phyloP scores from a whole-genome alignment of 2,329 filamentous ascomycete genomes.

The Colletotrichum incanum region DNA sequence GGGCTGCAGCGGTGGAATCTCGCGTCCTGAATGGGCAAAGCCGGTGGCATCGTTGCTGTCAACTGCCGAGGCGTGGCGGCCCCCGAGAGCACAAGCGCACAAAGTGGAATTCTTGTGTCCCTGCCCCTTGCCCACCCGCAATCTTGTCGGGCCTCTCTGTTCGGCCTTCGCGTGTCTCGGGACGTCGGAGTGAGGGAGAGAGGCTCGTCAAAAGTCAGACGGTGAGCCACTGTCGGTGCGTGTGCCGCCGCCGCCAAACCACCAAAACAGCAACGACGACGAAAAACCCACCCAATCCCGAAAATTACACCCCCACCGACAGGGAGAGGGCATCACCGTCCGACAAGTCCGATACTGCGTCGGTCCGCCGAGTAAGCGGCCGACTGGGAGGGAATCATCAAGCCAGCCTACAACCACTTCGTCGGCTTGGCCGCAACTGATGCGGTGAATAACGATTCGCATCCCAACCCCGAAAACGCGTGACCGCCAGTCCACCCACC shows the following conservation, averaged over 20 bases:
- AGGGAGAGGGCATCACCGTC: not conserved
- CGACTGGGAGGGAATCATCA: not conserved
- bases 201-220: slow-evolving; percentile 9
- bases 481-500: slow-evolving; percentile 23
- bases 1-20: not conserved
- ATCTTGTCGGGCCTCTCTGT: not conserved
- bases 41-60: not conserved
- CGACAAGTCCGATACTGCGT: slow-evolving; percentile 29
- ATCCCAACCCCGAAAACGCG: not conserved
- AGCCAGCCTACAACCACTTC: slow-evolving; percentile 13
- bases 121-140: not conserved
- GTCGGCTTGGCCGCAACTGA: slow-evolving; percentile 39
- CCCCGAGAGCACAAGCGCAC: slow-evolving; percentile 1
- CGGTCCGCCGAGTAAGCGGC: slow-evolving; percentile 20
- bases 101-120: not conserved
- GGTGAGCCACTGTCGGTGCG: slow-evolving; percentile 1
- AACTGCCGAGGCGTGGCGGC: slow-evolving; percentile 20
- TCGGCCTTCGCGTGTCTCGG: slow-evolving; percentile 16
- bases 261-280: not conserved
- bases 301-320: slow-evolving; percentile 8
- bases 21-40: slow-evolving; percentile 2
- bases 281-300: not conserved
- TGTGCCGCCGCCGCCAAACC: not conserved
- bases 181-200: not conserved
- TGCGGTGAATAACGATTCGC: slow-evolving; percentile 36